These are phyloP conservation scores for Pseudocercospora fuligena DNA, from an alignment of 2,329 filamentous ascomycete species.

Conservation along the genomic window DNA sequence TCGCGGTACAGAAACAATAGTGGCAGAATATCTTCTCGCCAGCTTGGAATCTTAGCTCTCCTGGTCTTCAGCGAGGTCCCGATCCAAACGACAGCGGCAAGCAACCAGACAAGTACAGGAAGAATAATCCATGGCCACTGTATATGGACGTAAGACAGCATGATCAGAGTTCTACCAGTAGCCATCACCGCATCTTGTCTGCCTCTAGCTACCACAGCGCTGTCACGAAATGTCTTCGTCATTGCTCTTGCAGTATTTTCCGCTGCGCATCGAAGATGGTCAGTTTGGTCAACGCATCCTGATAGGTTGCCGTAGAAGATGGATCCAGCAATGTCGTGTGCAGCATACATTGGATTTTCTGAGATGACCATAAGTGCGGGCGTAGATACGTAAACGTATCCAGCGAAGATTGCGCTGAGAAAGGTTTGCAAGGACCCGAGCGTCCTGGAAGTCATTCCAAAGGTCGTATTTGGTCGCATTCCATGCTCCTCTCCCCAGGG, in stretches of 20 bases:
- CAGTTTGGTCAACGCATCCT: not conserved
- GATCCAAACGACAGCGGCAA: not conserved
- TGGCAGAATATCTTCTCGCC: not conserved
- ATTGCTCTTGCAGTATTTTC: not conserved
- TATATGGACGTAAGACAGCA: not conserved
- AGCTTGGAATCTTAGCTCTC: not conserved
- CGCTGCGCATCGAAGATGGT: not conserved
- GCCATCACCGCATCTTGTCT: not conserved
- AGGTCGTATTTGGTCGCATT: not conserved
- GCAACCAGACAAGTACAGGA: not conserved
- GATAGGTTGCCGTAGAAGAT: not conserved
- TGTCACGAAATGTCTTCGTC: not conserved
- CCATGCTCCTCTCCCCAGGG: not conserved
- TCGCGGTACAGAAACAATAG: not conserved
- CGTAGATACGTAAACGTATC: not conserved
- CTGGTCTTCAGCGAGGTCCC: not conserved
- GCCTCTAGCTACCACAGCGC: not conserved
- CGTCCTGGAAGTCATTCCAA: not conserved
- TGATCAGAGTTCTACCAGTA: not conserved
- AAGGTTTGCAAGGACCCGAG: not conserved
- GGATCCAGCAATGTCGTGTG: not conserved
- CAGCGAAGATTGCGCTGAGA: not conserved
- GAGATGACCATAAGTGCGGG: not conserved
- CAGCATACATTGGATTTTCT: not conserved
- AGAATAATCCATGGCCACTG: not conserved